A percentile compares a stretch with the other conserved stretches of the same genome.
These are phyloP conservation scores for Aspergillus amoenus DNA, from an alignment of 2,329 filamentous ascomycete genomes.

Conservation along the genomic window DNA sequence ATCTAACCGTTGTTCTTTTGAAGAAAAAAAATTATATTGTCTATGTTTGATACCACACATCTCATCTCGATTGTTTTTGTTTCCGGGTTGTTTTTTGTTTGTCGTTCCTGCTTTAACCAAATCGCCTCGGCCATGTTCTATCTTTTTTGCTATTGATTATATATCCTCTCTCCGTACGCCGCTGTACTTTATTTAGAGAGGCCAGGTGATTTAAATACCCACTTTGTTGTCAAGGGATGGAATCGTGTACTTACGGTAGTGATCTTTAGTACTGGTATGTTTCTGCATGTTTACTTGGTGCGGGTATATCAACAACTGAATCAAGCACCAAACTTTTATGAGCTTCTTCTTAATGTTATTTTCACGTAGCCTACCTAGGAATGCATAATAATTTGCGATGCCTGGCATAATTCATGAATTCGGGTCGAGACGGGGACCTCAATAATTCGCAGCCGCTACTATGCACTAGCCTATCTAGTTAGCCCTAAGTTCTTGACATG, in stretches of 20 bases:
- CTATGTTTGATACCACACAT: slow-evolving; percentile 20
- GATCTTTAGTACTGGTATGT: not conserved
- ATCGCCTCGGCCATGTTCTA: not conserved
- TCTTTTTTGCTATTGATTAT: not conserved
- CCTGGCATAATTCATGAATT: not conserved
- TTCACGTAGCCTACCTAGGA: not conserved
- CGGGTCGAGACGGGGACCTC: too few species aligned
- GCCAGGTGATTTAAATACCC: slow-evolving; percentile 1
- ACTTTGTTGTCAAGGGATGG: not conserved
- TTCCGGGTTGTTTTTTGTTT: slow-evolving; percentile 13
- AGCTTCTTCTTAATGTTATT: not conserved
- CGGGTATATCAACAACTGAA: not conserved
- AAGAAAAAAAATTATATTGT: slow-evolving; percentile 5
- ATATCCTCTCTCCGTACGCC: not conserved
- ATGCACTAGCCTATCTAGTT: not conserved
- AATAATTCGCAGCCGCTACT: too few species aligned
- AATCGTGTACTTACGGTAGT: not conserved
- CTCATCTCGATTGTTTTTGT: slow-evolving; percentile 20
- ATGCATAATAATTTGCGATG: not conserved
- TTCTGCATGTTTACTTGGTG: not conserved
- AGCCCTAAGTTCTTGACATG: too few species aligned
- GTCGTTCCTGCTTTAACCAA: not conserved
- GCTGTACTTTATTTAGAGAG: not conserved
- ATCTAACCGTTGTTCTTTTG: slow-evolving; percentile 3
- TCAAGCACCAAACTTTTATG: not conserved